Base-by-base conservation (phyloP, 2,329 filamentous ascomycete species). In the Grosmannia huntii region DNA sequence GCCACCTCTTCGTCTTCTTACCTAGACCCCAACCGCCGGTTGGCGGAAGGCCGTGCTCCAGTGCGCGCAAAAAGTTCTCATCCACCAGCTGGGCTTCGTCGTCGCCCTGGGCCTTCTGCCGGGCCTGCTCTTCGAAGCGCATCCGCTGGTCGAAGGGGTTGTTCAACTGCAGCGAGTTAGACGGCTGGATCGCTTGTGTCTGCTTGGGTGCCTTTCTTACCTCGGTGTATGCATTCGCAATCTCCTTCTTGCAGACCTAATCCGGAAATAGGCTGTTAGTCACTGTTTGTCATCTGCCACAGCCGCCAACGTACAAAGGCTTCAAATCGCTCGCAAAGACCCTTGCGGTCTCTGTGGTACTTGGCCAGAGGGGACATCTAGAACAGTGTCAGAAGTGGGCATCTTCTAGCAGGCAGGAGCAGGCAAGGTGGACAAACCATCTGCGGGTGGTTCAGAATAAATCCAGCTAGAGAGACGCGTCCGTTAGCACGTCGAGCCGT, bases 61-160 rank as follows among this genome's bases (percentile, higher is more conserved):
- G 82, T 57, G 87, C 85, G 61, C 86, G 87, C 68, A 90, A 89
- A 80, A 97, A 97, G 66, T 89, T 95, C 81, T 97, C 92, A 66
- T 99, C 95, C 58, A 97, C 85, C 65, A 94, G 77, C 76, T 97
- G 94, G 1, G 92, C 95, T 76, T 99, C 95, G 66, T 97, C 90
- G 65, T 99, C 95, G 69, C 95, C 94, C 75, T 95, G 89, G 7
- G 85, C 90, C 82, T 97, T 97, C 78, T 97, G 91, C 66, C 84
- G 81, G 5, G 91, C 92, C 75, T 99, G 94, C 82, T 97, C 92
- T 72, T 96, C 90, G 71, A 92, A 92, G 33, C 90, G 84, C 62
- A 92, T 75, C 62, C 94, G 84, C 77, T 99, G 94, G 73, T 96
- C 91, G 67, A 95, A 92, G 59, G 92, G 90, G 68, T 96, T 89